Conservation (phyloP, 352 stramenopile species). For the Pythium volutum region DNA sequence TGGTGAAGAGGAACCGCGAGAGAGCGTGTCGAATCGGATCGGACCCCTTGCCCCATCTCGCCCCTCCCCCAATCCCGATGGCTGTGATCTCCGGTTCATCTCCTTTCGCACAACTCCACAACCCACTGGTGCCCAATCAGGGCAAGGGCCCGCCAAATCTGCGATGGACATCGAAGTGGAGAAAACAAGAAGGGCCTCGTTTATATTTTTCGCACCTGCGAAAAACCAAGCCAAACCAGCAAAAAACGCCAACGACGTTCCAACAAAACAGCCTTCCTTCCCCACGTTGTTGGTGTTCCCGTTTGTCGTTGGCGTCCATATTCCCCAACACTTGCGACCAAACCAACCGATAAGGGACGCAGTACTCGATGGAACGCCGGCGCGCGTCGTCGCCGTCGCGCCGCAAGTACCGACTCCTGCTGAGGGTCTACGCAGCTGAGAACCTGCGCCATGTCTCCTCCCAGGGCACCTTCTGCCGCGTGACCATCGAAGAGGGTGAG, state of each 20-base stretch:
- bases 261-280: background rate
- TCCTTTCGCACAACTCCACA: slow-evolving; percentile 3
- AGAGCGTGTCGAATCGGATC: background rate
- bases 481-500: slow-evolving; percentile 56
- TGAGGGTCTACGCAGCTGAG: slow-evolving; percentile 65
- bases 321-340: background rate
- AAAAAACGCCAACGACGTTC: background rate
- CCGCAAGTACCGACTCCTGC: slow-evolving; percentile 38
- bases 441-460: slow-evolving; percentile 57
- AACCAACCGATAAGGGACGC: background rate
- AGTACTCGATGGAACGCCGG: slow-evolving; percentile 9
- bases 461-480: slow-evolving; percentile 71
- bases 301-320: background rate
- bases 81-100: background rate
- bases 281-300: background rate
- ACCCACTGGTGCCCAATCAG: background rate
- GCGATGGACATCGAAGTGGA: background rate
- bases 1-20: slow-evolving; percentile 5
- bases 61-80: slow-evolving; percentile 14
- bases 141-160: background rate
- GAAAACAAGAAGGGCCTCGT: background rate
- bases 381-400: slow-evolving; percentile 16
- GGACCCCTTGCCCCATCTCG: slow-evolving; percentile 20
- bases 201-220: background rate
- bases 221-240: background rate